Base-by-base conservation (phyloP, 2,329 filamentous ascomycete genomes). In the Ustilaginoidea virens region DNA sequence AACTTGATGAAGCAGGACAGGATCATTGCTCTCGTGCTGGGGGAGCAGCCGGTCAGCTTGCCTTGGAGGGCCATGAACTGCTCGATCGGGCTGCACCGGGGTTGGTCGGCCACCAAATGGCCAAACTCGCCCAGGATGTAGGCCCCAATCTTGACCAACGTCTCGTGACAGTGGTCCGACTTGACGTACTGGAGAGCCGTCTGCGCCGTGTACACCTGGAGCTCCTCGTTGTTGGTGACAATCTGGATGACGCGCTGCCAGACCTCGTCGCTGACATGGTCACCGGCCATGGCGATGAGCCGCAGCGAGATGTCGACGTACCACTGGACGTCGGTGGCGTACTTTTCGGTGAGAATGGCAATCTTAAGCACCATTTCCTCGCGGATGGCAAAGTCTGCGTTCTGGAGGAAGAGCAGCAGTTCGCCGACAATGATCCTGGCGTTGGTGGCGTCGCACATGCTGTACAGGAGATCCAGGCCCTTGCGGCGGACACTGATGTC, bases 351-450 rank as follows among this genome's bases (percentile, higher is more conserved):
- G 39, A 98, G 56, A 46, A 98, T 98, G 29, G 90, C 90, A 54
- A 98, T 93, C 59, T 98, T 98, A 37, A 98, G 64, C 4, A 96
- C 90, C 90, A 98, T 98, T 53, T 98, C 90, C 58, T 98, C 92
- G 38, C 92, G 74, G 44, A 98, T 94, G 5, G 87, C 87, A 52
- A 93, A 98, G 53, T 98, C 90, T 27, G 90, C 90, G 32, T 83
- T 93, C 47, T 94, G 87, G 7, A 98, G 69, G 52, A 94, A 96
- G 41, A 87, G 82, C 30, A 98, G 59, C 28, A 98, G 73, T 57
- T 98, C 90, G 35, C 80, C 79, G 22, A 98, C 90, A 40, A 98
- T 92, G 7, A 82, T 76, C 39, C 82, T 80, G 6, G 90, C 85
- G 53, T 98, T 98, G n/a, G 77, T 77, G 19, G 80, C 72, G 54